These are phyloP conservation scores for Thuja plicata DNA, from an alignment of 83 land plant species.

Conservation along the genomic window DNA sequence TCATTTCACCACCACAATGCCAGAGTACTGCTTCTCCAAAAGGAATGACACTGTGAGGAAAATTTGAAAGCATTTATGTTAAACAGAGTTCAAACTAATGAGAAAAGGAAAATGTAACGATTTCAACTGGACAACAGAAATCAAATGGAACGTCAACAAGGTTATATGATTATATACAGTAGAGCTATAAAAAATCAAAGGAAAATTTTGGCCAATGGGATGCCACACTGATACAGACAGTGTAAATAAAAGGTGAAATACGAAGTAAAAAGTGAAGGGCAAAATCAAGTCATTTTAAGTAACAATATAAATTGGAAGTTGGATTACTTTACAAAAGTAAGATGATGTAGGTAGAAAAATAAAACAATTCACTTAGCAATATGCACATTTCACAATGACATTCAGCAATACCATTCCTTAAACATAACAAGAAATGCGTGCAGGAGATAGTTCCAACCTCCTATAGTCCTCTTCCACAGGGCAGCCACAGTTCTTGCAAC, in stretches of 20 bases:
- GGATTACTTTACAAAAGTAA: not conserved
- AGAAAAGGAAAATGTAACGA: not conserved
- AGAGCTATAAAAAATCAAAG: not conserved
- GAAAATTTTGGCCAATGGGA: not conserved
- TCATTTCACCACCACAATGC: not conserved
- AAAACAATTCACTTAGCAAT: not conserved
- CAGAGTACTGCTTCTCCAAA: not conserved
- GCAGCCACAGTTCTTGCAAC: slow-evolving; percentile 17
- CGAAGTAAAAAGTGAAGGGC: not conserved
- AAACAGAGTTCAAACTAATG: not conserved
- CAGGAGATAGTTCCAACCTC: not conserved
- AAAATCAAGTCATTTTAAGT: not conserved
- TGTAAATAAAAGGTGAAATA: not conserved
- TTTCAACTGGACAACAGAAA: not conserved
- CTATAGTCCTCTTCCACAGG: slow-evolving; percentile 6
- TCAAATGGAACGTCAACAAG: too few species aligned
- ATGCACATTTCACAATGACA: not conserved
- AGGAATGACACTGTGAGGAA: not conserved
- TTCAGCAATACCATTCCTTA: not conserved
- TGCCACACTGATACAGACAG: not conserved
- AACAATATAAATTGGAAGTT: not conserved
- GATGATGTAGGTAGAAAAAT: not conserved
- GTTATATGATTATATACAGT: not conserved
- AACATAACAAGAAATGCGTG: not conserved
- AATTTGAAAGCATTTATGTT: not conserved